A percentile compares a stretch with the other conserved stretches of the same genome.
These are phyloP conservation scores for Lentinula lateritia DNA, from an alignment of 768 basidiomycete species.

Conservation along the genomic window DNA sequence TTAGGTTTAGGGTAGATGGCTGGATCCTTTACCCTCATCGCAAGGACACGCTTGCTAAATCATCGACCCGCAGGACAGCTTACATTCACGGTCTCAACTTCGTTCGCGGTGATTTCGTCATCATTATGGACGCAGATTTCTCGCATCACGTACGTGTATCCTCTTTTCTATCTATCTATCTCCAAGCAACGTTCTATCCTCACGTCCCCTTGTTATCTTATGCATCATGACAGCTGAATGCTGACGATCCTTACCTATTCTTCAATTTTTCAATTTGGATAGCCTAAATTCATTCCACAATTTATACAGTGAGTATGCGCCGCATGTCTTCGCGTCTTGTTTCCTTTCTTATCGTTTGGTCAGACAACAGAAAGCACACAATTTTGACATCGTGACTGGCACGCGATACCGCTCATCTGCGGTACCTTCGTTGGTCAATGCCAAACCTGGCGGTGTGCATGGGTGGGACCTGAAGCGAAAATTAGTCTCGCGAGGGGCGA, in stretches of 20 bases:
- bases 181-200: too few relatives aligned
- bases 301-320: slow-evolving; percentile 62
- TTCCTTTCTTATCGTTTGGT: neutral
- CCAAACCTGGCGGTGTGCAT: slow-evolving; percentile 78
- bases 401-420: slow-evolving; percentile 75
- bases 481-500: slow-evolving; percentile 82
- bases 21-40: neutral
- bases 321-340: neutral
- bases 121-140: slow-evolving; percentile 97
- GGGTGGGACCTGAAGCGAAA: slow-evolving; percentile 93
- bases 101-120: slow-evolving; percentile 87
- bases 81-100: slow-evolving; percentile 91
- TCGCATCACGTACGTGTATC: slow-evolving; percentile 75
- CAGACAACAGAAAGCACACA: slow-evolving; percentile 79
- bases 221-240: neutral
- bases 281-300: slow-evolving; percentile 95
- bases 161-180: neutral
- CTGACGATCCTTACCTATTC: slow-evolving; percentile 5
- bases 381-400: slow-evolving; percentile 90
- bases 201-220: too few relatives aligned
- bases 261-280: neutral
- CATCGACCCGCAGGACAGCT: slow-evolving; percentile 56
- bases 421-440: slow-evolving; percentile 48
- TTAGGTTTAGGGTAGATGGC: slow-evolving; percentile 75
- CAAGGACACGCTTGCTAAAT: neutral